Percentiles rank a stretch among this genome's conserved stretches.
phyloP scores from a whole-genome alignment of 768 basidiomycete species.

The Panaeolus papilionaceus region DNA sequence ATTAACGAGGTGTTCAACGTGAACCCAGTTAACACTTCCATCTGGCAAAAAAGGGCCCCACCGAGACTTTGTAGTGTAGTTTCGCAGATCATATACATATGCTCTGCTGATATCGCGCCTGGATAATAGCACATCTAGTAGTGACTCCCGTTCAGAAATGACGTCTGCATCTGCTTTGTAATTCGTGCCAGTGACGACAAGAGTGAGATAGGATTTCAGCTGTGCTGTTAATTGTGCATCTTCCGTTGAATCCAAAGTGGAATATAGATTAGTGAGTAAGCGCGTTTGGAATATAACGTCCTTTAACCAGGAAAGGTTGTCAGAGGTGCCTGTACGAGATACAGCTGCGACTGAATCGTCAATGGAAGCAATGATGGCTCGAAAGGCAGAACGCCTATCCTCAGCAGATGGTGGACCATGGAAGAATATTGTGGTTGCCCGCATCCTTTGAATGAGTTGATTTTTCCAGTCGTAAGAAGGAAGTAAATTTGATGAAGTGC shows the following conservation, averaged over 20 bases:
- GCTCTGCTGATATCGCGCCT: conserved; percentile 57
- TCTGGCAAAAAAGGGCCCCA: conserved; percentile 65
- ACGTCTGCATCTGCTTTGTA: conserved; percentile 29
- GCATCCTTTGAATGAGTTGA: conserved; percentile 47
- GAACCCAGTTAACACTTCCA: conserved; percentile 63
- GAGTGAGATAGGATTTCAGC: conserved; percentile 55
- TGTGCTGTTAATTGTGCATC: conserved; percentile 44
- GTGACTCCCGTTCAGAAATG: conserved; percentile 34
- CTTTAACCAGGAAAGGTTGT: conserved; percentile 54
- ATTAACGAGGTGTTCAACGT: conserved; percentile 63
- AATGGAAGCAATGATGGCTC: conserved; percentile 48
- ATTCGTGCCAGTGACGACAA: conserved; percentile 35
- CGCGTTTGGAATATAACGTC: conserved; percentile 44
- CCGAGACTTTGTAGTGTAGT: conserved; percentile 53
- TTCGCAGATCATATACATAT: conserved; percentile 69
- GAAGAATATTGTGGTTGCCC: conserved; percentile 40
- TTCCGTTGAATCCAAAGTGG: conserved; percentile 21
- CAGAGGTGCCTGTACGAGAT: conserved; percentile 36
- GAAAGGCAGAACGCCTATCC: conserved; percentile 41
- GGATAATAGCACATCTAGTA: conserved; percentile 31
- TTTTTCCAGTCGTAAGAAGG: conserved; percentile 36
- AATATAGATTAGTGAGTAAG: conserved; percentile 37
- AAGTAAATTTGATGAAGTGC: conserved; percentile 25
- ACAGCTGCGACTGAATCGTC: conserved; percentile 37
- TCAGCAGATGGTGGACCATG: conserved; percentile 25